Evolutionary conservation across 108 stramenopile species (phyloP).

Genomic region (Skeletonema costatum): DNA sequence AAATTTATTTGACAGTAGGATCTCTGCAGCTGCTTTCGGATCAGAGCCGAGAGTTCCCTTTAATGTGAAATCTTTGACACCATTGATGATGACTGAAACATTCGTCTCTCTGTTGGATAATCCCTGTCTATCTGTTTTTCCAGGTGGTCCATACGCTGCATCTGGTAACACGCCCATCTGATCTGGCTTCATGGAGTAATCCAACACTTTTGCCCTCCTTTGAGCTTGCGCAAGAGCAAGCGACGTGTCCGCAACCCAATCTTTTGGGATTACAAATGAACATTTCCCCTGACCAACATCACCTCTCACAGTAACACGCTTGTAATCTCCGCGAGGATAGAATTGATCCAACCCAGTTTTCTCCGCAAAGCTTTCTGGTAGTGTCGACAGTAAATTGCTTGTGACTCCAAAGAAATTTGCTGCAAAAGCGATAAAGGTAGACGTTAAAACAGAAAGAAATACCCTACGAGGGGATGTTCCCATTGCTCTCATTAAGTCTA

Average conservation of each 20-base stretch:
- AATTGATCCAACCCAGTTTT: conserved; percentile 62
- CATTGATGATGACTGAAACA: conserved; percentile 68
- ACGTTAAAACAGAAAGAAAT: conserved; percentile 40
- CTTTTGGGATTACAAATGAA: conserved; percentile 73
- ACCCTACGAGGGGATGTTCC: conserved; percentile 73
- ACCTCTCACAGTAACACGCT: conserved; percentile 49
- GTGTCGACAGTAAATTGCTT: conserved; percentile 44
- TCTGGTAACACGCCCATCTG: conserved; percentile 38
- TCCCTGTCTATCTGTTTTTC: conserved; percentile 52
- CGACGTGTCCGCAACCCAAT: conserved; percentile 84
- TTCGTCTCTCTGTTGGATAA: conserved; percentile 73
- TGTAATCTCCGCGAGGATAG: conserved; percentile 71
- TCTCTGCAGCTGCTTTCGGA: conserved; percentile 61
- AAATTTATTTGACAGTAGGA: conserved; percentile 49
- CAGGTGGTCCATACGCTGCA: conserved; percentile 77
- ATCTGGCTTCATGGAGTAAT: conserved; percentile 53
- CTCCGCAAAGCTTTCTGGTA: conserved; percentile 69
- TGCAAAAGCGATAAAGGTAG: conserved; percentile 66
- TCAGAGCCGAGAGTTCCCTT: conserved; percentile 50
- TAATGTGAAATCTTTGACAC: conserved; percentile 55
- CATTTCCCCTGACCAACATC: conserved; percentile 43
- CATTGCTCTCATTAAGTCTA: conserved; percentile 55
- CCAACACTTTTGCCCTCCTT: conserved; percentile 50
- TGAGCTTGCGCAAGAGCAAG: conserved; percentile 77
- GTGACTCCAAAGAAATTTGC: conserved; percentile 78